Conservation (phyloP, 768 basidiomycete species). For the Lactarius psammicola region DNA sequence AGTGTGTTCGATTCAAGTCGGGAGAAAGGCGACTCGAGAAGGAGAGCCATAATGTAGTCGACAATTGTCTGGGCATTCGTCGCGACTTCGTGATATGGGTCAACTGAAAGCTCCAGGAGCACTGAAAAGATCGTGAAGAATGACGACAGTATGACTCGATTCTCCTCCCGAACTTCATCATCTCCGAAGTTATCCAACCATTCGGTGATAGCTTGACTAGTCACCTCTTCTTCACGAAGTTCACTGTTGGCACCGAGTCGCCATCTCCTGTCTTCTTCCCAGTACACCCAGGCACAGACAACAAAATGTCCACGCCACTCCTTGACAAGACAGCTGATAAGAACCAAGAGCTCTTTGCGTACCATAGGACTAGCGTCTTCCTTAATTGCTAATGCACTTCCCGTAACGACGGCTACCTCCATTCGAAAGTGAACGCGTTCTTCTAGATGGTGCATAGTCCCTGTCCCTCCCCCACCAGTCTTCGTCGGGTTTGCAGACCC, state of each 20-base stretch:
- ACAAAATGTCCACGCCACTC: conserved; percentile 98
- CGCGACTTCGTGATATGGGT: conserved; percentile 91
- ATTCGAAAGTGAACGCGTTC: conserved; percentile 80
- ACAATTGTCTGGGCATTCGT: conserved; percentile 86
- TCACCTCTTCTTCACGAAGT: conserved; percentile 64
- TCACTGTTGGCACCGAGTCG: conserved; percentile 37
- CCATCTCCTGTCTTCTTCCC: conserved; percentile 85
- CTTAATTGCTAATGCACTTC: conserved; percentile 82
- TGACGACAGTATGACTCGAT: conserved; percentile 80
- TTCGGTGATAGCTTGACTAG: conserved; percentile 66
- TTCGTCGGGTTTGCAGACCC: conserved; percentile 66
- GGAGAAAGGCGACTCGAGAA: conserved; percentile 86
- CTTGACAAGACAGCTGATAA: conserved; percentile 90
- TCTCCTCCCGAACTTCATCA: conserved; percentile 68
- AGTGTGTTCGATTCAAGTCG: conserved; percentile 68
- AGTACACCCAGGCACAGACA: conserved; percentile 94
- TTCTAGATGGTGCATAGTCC: conserved; percentile 71
- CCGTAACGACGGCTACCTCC: conserved; percentile 91
- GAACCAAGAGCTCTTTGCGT: conserved; percentile 86
- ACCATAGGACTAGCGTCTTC: conserved; percentile 97
- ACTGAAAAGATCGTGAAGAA: conserved; percentile 92
- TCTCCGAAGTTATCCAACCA: conserved; percentile 75
- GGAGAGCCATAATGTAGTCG: conserved; percentile 88
- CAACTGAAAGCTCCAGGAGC: conserved; percentile 86
- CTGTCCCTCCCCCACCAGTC: conserved; percentile 81